phyloP scores from a whole-genome alignment of 176 grass and related monocot genomes.

The Phoenix dactylifera region DNA sequence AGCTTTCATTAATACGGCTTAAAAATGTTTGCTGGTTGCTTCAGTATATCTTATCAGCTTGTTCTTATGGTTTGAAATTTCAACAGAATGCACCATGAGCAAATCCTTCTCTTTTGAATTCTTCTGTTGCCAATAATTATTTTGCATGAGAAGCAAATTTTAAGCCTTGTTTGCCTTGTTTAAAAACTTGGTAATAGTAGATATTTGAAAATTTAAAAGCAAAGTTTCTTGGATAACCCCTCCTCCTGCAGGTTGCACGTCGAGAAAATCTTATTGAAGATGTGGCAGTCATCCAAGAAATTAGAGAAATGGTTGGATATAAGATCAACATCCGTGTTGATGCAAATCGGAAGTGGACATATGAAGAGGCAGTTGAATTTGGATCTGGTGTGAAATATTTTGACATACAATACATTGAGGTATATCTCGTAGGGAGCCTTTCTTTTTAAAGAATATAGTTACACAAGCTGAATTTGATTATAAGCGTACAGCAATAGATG shows the following conservation, averaged over 20 bases:
- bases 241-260: slow-evolving; percentile 61
- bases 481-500: no score
- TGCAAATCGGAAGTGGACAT: slow-evolving; percentile 90
- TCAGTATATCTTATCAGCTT: no score
- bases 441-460: no score
- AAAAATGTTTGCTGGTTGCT: no score
- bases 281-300: slow-evolving; percentile 60
- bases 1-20: no score
- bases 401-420: slow-evolving; percentile 78
- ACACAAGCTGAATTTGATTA: no score
- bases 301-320: slow-evolving; percentile 70
- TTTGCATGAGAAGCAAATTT: no score
- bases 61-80: no score
- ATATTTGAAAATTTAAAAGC: slow-evolving; percentile 10
- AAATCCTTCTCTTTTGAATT: no score
- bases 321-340: slow-evolving; percentile 81
- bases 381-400: slow-evolving; percentile 49
- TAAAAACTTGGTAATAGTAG: neutral
- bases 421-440: slow-evolving; percentile 21
- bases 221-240: slow-evolving; percentile 4
- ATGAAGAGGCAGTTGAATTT: slow-evolving; percentile 75
- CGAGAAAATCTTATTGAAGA: slow-evolving; percentile 67
- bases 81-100: no score
- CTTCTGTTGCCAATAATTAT: no score
- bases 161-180: no score